Evolutionary conservation across 208 protist genomes (phyloP).

Genomic region (Balamuthia mandrillaris): DNA sequence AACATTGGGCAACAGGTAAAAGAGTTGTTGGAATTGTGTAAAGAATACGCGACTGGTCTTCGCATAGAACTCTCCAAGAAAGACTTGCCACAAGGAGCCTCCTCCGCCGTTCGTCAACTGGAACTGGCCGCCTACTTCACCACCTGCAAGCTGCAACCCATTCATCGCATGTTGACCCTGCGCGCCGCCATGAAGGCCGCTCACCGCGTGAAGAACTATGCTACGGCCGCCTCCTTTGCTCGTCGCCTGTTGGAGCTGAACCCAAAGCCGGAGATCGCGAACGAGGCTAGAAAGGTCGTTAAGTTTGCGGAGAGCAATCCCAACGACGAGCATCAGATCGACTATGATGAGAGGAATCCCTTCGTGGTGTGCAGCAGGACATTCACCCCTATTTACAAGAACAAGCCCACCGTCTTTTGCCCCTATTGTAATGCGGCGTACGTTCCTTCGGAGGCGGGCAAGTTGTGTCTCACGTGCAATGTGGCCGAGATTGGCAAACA

Average conservation of each 20-base stretch:
- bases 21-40: slow-evolving; percentile 74
- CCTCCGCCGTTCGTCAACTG: slow-evolving; percentile 29
- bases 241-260: slow-evolving; percentile 87
- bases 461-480: slow-evolving; percentile 72
- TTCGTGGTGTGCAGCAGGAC: slow-evolving; percentile 84
- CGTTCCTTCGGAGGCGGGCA: slow-evolving; percentile 67
- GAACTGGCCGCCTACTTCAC: slow-evolving; percentile 97
- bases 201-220: slow-evolving; percentile 88
- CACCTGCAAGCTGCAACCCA: slow-evolving; percentile 88
- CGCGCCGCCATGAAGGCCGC: slow-evolving; percentile 87
- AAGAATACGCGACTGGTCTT: slow-evolving; percentile 74
- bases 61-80: slow-evolving; percentile 32
- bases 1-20: slow-evolving; percentile 28
- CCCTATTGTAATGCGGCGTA: slow-evolving; percentile 85
- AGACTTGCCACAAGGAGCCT: background rate
- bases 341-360: slow-evolving; percentile 95
- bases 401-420: slow-evolving; percentile 74
- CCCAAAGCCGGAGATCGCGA: slow-evolving; percentile 80
- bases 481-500: slow-evolving; percentile 66
- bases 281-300: slow-evolving; percentile 80
- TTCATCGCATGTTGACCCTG: slow-evolving; percentile 80
- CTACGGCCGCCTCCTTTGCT: slow-evolving; percentile 83
- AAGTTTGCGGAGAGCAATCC: slow-evolving; percentile 80
- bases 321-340: slow-evolving; percentile 74
- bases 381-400: slow-evolving; percentile 70